Evolutionary conservation across 2,329 filamentous ascomycete genomes (phyloP).

Genomic region (Arthrocladium fulminans): DNA sequence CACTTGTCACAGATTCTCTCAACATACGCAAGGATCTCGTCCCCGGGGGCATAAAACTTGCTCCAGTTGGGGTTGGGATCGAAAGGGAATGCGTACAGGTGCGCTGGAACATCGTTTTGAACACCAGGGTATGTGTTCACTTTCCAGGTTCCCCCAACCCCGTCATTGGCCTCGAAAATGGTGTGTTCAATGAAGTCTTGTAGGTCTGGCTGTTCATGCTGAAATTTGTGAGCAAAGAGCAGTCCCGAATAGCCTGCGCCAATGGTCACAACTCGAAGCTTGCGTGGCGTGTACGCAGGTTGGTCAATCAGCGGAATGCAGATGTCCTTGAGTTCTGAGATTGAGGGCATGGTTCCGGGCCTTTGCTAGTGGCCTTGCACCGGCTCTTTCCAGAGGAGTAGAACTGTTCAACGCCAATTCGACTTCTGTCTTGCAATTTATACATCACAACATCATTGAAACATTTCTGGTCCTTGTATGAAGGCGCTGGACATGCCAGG

Average conservation of each 20-base stretch:
- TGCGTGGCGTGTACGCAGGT: slow-evolving; percentile 15
- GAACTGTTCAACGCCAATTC: no score
- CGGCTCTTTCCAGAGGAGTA: no score
- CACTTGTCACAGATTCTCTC: slow-evolving; percentile 32
- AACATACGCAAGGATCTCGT: slow-evolving; percentile 38
- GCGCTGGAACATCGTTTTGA: slow-evolving; percentile 57
- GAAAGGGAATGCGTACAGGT: slow-evolving; percentile 32
- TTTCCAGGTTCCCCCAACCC: slow-evolving; percentile 36
- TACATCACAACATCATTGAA: no score
- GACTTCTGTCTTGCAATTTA: no score
- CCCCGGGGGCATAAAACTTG: slow-evolving; percentile 33
- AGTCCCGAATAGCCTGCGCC: slow-evolving; percentile 29
- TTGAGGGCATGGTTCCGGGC: slow-evolving; percentile 11
- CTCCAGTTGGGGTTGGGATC: slow-evolving; percentile 38
- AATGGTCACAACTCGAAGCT: slow-evolving; percentile 21
- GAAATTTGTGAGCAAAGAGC: slow-evolving; percentile 34
- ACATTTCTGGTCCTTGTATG: no score
- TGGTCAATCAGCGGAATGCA: slow-evolving; percentile 17
- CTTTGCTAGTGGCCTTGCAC: no score
- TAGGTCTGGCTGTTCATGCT: slow-evolving; percentile 29
- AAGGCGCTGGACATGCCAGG: no score
- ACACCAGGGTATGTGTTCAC: slow-evolving; percentile 36
- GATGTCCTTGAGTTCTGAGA: slow-evolving; percentile 14
- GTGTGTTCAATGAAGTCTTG: slow-evolving; percentile 30
- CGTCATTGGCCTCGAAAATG: slow-evolving; percentile 36